Percentiles rank a stretch among this genome's conserved stretches.
phyloP scores from a whole-genome alignment of 192 early-diverging fungal genomes.

The Mortierella hygrophila region DNA sequence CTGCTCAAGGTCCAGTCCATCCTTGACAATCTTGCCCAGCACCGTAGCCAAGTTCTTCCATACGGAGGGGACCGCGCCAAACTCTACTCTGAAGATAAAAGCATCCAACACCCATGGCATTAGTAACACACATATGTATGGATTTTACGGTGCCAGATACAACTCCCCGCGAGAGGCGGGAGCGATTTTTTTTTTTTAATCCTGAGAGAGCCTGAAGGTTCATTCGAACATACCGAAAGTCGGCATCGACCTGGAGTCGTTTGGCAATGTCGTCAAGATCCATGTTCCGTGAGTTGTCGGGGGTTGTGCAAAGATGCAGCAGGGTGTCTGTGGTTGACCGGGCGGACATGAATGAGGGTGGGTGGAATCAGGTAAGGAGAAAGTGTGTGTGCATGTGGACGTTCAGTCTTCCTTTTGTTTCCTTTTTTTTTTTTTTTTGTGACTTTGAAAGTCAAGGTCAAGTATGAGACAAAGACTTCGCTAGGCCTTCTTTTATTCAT shows the following conservation, averaged over 20 bases:
- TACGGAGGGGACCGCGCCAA: neutral
- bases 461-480: too few relatives aligned
- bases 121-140: neutral
- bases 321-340: neutral
- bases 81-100: constrained; percentile 10
- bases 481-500: too few relatives aligned
- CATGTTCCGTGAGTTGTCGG: constrained; percentile 10
- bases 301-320: neutral
- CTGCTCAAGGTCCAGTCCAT: constrained; percentile 30
- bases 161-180: too few relatives aligned
- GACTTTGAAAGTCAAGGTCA: too few relatives aligned
- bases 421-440: too few relatives aligned
- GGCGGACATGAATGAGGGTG: neutral
- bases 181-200: neutral
- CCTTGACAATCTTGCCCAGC: constrained; percentile 10
- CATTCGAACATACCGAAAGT: constrained; percentile 20
- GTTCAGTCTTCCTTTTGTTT: too few relatives aligned
- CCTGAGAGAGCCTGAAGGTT: neutral
- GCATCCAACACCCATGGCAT: neutral
- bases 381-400: too few relatives aligned
- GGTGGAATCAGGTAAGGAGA: too few relatives aligned
- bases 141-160: neutral
- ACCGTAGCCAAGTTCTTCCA: constrained; percentile 20
- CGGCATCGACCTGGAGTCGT: constrained; percentile 30
- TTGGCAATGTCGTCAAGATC: constrained; percentile 35